Evolutionary conservation across 495 filamentous ascomycete genomes (phyloP), one percentile per base, ranked within the genome.

Genomic region (Daldinia vernicosa): DNA sequence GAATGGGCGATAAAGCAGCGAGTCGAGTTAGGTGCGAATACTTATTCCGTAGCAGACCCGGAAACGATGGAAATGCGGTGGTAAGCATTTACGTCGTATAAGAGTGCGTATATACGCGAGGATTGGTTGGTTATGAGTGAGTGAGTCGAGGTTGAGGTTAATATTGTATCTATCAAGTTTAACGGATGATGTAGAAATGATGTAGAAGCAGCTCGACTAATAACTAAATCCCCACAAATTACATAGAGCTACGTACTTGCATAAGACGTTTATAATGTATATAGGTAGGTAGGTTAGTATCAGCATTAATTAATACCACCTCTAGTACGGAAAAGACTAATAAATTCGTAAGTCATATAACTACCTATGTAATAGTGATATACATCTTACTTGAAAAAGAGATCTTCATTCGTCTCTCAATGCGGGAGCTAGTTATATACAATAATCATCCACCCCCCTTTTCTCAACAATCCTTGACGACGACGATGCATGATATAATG

Each of bases 161-260:
- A 28, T 28, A 19, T 62, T 19, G 17, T 47, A 47, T 47, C 19
- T 47, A 47, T 47, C 19, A 47, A 47, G 43, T 24, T 47, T 47
- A 47, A 47, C 19, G 19, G 19, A 47, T 11, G 47, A 33, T 12
- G 32, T 2, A 11, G 9, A 32, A 9, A 28, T 27, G 26, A 51
- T 51, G 19, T 5, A 24, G 12, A 11, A 37, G 35, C 19, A 53
- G 12, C 32, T 55, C 39, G 6, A 50, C 28, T 56, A 53, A 59
- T 60, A 39, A 33, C 17, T 24, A 50, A 63, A 33, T 50, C 58
- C 66, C 66, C 66, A 58, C 58, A 62, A 59, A 33, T 12, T 39
- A 52, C 19, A 53, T 53, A n/a, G 50, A 53, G 27, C 26, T 53
- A 53, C 3, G n/a, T 28, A 52, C 12, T 28, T 53, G 15, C 27